These are phyloP conservation scores for Ogataea henricii DNA, from an alignment of 805 yeast species.

Conservation along the genomic window DNA sequence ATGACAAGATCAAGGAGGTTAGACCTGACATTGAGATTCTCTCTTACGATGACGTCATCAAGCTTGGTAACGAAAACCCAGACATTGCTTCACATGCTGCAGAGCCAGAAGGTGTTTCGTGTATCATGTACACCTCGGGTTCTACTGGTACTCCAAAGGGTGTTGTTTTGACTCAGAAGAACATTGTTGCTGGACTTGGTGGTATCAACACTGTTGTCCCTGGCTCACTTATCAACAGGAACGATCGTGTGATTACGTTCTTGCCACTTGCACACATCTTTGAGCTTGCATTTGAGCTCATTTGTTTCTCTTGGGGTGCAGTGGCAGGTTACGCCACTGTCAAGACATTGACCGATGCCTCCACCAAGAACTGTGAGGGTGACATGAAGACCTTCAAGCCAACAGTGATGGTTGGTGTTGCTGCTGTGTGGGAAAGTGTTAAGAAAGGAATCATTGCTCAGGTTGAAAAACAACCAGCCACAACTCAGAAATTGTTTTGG, in stretches of 20 bases:
- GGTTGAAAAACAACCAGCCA: slow-evolving; percentile 62
- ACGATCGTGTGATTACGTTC: slow-evolving; percentile 81
- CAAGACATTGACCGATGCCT: slow-evolving; percentile 82
- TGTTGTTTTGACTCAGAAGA: slow-evolving; percentile 66
- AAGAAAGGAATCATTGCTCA: slow-evolving; percentile 88
- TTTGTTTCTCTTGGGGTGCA: slow-evolving; percentile 86
- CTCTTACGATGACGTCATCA: slow-evolving; percentile 64
- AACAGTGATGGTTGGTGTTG: slow-evolving; percentile 96
- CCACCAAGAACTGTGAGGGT: slow-evolving; percentile 82
- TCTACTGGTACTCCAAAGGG: slow-evolving; percentile 87
- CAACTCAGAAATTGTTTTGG: slow-evolving; percentile 86
- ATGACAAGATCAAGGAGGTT: slow-evolving; percentile 57
- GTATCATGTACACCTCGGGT: slow-evolving; percentile 88
- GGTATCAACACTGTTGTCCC: slow-evolving; percentile 73
- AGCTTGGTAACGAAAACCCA: slow-evolving; percentile 59
- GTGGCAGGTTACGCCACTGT: slow-evolving; percentile 88
- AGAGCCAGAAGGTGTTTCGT: slow-evolving; percentile 58
- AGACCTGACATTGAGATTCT: slow-evolving; percentile 76
- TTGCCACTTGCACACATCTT: slow-evolving; percentile 96
- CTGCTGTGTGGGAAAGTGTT: slow-evolving; percentile 96
- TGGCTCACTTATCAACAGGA: slow-evolving; percentile 47
- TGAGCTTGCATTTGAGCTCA: slow-evolving; percentile 85
- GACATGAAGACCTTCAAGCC: slow-evolving; percentile 88
- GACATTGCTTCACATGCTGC: slow-evolving; percentile 45
- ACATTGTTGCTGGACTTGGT: slow-evolving; percentile 80